Percentiles rank a stretch among this genome's conserved stretches.
Evolutionary conservation across 1,284 basidiomycete genomes (phyloP).

Genomic region (Puccinia triticina): DNA sequence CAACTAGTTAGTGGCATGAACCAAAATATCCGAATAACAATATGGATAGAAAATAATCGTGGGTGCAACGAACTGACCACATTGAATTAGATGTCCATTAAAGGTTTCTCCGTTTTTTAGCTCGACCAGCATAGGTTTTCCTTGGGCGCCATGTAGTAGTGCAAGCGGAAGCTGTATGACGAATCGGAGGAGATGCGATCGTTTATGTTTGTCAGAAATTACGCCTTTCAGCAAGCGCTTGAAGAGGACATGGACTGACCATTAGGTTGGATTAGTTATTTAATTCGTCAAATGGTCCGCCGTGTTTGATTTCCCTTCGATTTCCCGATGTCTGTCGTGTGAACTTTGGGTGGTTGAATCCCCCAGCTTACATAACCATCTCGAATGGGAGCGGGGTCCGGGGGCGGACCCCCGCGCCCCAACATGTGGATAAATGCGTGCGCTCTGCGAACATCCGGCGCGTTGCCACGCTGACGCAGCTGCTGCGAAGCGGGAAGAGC

Average conservation of each 20-base stretch:
- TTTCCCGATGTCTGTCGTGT: no score
- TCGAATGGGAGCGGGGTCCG: no score
- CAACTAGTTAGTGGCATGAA: no score
- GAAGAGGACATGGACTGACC: neutral
- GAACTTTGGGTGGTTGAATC: no score
- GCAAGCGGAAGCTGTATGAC: conserved; percentile 65
- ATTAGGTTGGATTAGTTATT: neutral
- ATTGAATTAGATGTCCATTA: conserved; percentile 97
- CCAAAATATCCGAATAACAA: no score
- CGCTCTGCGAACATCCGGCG: no score
- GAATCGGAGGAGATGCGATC: neutral
- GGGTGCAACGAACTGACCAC: conserved; percentile 60
- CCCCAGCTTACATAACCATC: no score
- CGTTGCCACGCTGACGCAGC: no score
- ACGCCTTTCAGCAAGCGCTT: neutral
- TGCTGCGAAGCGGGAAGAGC: no score
- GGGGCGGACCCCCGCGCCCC: no score
- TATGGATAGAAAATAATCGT: neutral
- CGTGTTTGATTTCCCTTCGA: no score
- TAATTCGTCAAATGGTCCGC: neutral
- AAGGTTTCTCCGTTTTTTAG: conserved; percentile 99
- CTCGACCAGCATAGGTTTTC: conserved; percentile 97
- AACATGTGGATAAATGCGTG: no score
- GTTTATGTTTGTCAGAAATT: neutral
- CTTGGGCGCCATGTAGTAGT: conserved; percentile 67